Base-by-base conservation (phyloP, 441 rosid species). In the Brassica balearica region DNA sequence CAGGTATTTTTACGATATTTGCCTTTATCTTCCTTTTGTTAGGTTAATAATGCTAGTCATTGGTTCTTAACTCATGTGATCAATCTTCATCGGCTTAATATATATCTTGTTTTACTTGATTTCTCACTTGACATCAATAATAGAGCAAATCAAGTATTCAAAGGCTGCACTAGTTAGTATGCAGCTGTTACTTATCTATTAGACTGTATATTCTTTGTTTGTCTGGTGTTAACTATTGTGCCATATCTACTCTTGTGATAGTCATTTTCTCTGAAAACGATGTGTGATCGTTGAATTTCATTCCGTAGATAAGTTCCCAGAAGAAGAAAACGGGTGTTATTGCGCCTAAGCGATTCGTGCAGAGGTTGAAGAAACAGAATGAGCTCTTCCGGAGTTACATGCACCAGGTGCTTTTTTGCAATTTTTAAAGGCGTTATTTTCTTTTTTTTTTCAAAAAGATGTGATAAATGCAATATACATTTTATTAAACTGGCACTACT, bases 321-420 rank as follows among this genome's bases (percentile, higher is more conserved):
- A 96, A 96, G 92, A 96, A 96, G 90, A 96, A 94, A 86, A 96
- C 99, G 1, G 97, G 99, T 75, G 97, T 96, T 68, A 91, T 94
- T 89, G 92, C 99, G 56, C 99, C 99, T 58, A 96, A 94, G 86
- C 92, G 99, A 55, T 96, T 96, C 59, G 95, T 96, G 41, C 98
- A 96, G 81, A 90, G 99, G 79, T 86, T 96, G 88, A 96, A 94
- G 87, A 96, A 96, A 85, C 98, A 96, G 83, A 94, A 96, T 82
- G 99, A 96, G 87, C 89, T 92, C 66, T 96, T 96, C 82, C 93
- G 99, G 27, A 94, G 99, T 81, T 96, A 94, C 84, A 96, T 96
- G 99, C 99, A 94, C 83, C 98, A 96, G 98, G 99, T 94, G 77
- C 70, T 32, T 66, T 41, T 65, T 73, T 36, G 65, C 59, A 68